Base-by-base conservation (phyloP, 2,329 filamentous ascomycete species). In the Claviceps spartinae region DNA sequence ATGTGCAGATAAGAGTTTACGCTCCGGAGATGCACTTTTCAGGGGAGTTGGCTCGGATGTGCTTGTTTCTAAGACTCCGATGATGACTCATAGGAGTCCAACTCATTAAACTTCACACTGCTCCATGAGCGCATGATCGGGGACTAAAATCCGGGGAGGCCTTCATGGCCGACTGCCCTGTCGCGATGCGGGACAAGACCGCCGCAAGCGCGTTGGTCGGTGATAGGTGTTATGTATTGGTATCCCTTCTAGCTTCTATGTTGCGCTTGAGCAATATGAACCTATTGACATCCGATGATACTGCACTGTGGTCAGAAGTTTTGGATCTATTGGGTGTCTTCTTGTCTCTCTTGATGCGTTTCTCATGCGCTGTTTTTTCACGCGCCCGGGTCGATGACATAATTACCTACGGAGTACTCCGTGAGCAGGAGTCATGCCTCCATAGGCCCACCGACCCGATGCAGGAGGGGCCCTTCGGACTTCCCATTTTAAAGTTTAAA, bases 1-100 rank as follows among this genome's bases (percentile, higher is more conserved):
- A 37, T 16, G 9, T 30, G 30, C 8, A 44, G 50, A 52, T 48
- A 50, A 37, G 48, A 30, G 13, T 22, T 22, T 45, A 20, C 11
- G 22, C 20, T 18, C 26, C 48, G 48, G 48, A 50, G 48, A 50
- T 50, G 41, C 48, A 37, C 41, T 43, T 50, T 44, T 16, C 18
- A n/a, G 41, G 44, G 30, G 9, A 30, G 41, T 16, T n/a, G 41
- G 41, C 48, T 24, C 48, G 13, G 13, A 47, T 37, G 34, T 13
- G 22, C 45, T 47, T 20, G 34, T 14, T 14, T 38, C 26, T 14
- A 22, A 14, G 18, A 7, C 46, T 34, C 18, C 16, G 18, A 18
- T 24, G n/a, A 38, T 37, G 4, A 9, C n/a, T 20, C n/a, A 11
- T 5, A 20, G 30, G 5, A 18, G 8, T 4, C 11, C 11, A 6